A percentile compares a stretch with the other conserved stretches of the same genome.
These are phyloP conservation scores for Geotrichum australiense DNA, from an alignment of 1,139 yeast genomes.

Conservation along the genomic window DNA sequence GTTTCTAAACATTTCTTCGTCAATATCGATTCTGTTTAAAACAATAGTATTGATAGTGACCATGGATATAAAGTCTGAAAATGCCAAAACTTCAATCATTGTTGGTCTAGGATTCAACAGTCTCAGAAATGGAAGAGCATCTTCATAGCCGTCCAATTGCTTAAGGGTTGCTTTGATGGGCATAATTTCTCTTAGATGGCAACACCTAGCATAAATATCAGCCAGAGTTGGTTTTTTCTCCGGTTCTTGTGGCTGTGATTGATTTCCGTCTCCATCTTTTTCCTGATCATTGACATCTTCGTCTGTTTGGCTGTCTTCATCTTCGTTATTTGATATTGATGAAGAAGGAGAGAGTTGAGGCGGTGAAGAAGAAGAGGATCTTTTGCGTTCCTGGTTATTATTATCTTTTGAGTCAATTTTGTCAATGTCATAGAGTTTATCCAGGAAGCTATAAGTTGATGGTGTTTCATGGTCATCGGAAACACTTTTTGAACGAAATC, in stretches of 20 bases:
- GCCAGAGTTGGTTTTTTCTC: conserved; percentile 46
- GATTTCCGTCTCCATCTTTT: not conserved
- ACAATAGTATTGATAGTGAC: conserved; percentile 73
- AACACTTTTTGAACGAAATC: conserved; percentile 1
- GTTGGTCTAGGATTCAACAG: conserved; percentile 89
- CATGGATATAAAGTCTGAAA: conserved; percentile 78
- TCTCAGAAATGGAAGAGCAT: conserved; percentile 70
- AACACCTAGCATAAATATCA: conserved; percentile 78
- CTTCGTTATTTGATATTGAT: not conserved
- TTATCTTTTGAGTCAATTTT: no score
- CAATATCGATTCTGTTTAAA: conserved; percentile 75
- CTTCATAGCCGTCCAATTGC: conserved; percentile 68
- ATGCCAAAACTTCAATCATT: conserved; percentile 77
- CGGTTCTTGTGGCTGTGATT: conserved; percentile 3
- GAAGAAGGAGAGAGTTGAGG: not conserved
- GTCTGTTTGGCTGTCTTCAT: not conserved
- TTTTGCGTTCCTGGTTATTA: no score
- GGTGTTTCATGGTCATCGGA: not conserved
- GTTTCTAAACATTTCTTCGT: conserved; percentile 65
- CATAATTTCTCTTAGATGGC: conserved; percentile 83
- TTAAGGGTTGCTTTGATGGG: conserved; percentile 89
- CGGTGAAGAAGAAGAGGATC: no score
- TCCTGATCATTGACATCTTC: conserved; percentile 3
- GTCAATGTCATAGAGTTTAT: no score
- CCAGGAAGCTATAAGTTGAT: no score